phyloP scores from a whole-genome alignment of 257 asterid genomes.

The Paraleonurus japonicus region DNA sequence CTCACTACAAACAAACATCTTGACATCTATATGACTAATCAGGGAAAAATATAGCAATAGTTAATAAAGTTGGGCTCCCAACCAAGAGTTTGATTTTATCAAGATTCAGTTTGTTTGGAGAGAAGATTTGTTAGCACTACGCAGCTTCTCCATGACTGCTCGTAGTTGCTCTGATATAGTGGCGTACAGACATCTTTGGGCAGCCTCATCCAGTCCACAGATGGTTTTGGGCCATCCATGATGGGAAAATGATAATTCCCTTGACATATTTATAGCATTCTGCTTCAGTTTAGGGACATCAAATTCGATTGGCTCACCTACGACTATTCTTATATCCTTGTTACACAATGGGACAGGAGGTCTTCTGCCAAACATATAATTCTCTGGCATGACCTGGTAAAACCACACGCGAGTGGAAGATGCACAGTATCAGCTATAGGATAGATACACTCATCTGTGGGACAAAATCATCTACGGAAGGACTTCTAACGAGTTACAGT shows the following conservation, averaged over 20 bases:
- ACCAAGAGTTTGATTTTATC: neutral
- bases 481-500: neutral
- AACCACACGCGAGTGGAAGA: neutral
- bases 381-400: slow-evolving; percentile 88
- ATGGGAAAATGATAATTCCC: slow-evolving; percentile 36
- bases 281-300: slow-evolving; percentile 71
- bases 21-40: neutral
- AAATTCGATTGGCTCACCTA: slow-evolving; percentile 84
- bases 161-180: slow-evolving; percentile 69
- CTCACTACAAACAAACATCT: neutral
- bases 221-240: slow-evolving; percentile 59
- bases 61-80: neutral
- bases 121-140: slow-evolving; percentile 35
- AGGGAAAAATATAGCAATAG: neutral
- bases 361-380: slow-evolving; percentile 62
- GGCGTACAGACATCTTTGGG: slow-evolving; percentile 71
- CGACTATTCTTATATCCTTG: slow-evolving; percentile 51
- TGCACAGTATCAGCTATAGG: neutral
- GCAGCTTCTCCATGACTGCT: slow-evolving; percentile 62
- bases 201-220: slow-evolving; percentile 77
- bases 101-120: slow-evolving; percentile 29
- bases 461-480: neutral
- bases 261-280: slow-evolving; percentile 55
- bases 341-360: slow-evolving; percentile 81
- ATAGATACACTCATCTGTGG: neutral